Conservation (phyloP, 805 yeast species). For the Saccharomycopsis selenospora region DNA sequence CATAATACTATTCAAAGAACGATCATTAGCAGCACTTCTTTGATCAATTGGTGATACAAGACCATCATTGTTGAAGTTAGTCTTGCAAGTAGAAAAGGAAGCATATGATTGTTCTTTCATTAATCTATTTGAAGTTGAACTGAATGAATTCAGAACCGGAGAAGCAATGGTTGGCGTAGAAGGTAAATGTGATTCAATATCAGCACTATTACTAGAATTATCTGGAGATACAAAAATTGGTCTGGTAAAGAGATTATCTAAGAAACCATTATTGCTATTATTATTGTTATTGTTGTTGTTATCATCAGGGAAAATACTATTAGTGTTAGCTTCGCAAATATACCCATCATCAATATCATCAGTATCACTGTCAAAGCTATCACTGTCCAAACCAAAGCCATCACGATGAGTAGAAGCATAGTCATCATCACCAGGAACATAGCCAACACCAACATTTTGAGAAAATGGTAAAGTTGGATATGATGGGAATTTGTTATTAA, state of each 20-base stretch:
- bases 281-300: too few species aligned
- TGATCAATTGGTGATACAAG: neutral
- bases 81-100: neutral
- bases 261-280: too few species aligned
- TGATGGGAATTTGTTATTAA: conserved; percentile 16
- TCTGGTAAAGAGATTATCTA: too few species aligned
- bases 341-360: conserved; percentile 8
- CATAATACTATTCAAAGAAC: neutral
- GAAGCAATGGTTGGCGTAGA: neutral
- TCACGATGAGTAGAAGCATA: conserved; percentile 5
- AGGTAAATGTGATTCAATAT: neutral
- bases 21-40: neutral
- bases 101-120: neutral
- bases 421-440: conserved; percentile 18
- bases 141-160: neutral
- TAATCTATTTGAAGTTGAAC: neutral
- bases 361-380: neutral
- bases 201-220: too few species aligned
- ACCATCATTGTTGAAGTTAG: neutral
- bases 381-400: conserved; percentile 5
- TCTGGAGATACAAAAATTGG: too few species aligned
- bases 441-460: conserved; percentile 15
- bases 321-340: conserved; percentile 2
- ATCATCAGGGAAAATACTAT: neutral
- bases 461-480: conserved; percentile 19